Evolutionary conservation across 2,329 filamentous ascomycete genomes (phyloP).

Genomic region (Xylariaceae sp.): DNA sequence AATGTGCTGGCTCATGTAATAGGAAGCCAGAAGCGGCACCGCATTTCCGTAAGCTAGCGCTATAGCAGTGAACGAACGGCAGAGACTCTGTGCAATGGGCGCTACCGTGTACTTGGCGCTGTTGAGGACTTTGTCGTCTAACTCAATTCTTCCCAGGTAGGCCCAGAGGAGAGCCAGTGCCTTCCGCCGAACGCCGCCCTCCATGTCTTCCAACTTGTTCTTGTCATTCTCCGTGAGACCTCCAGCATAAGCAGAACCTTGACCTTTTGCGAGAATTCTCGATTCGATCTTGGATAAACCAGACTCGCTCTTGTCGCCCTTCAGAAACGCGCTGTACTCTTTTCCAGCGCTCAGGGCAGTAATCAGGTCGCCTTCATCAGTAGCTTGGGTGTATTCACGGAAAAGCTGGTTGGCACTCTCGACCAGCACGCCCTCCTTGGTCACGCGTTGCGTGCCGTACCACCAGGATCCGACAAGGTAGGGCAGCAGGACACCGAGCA

Average conservation of each 20-base stretch:
- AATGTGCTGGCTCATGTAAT: conserved; percentile 75
- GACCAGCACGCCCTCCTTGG: conserved; percentile 87
- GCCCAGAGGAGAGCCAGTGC: conserved; percentile 88
- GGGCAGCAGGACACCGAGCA: conserved; percentile 85
- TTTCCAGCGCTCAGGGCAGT: conserved; percentile 77
- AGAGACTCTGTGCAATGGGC: conserved; percentile 77
- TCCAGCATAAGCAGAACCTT: conserved; percentile 45
- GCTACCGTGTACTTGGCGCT: conserved; percentile 85
- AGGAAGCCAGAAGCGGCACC: conserved; percentile 73
- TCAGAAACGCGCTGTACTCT: conserved; percentile 74
- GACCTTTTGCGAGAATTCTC: conserved; percentile 61
- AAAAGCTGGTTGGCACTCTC: conserved; percentile 94
- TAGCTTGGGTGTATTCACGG: conserved; percentile 81
- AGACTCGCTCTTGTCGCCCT: conserved; percentile 71
- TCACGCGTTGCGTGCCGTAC: conserved; percentile 92
- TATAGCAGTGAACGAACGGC: conserved; percentile 81
- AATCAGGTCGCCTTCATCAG: conserved; percentile 74
- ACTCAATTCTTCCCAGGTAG: conserved; percentile 81
- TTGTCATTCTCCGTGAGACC: conserved; percentile 70
- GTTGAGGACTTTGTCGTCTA: conserved; percentile 72
- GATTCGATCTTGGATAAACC: conserved; percentile 81
- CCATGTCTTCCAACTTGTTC: conserved; percentile 70
- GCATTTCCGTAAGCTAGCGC: conserved; percentile 83
- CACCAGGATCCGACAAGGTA: conserved; percentile 97
- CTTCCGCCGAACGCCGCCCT: conserved; percentile 76